Evolutionary conservation across 208 protist genomes (phyloP).

Genomic region (Acanthamoeba castellanii): DNA sequence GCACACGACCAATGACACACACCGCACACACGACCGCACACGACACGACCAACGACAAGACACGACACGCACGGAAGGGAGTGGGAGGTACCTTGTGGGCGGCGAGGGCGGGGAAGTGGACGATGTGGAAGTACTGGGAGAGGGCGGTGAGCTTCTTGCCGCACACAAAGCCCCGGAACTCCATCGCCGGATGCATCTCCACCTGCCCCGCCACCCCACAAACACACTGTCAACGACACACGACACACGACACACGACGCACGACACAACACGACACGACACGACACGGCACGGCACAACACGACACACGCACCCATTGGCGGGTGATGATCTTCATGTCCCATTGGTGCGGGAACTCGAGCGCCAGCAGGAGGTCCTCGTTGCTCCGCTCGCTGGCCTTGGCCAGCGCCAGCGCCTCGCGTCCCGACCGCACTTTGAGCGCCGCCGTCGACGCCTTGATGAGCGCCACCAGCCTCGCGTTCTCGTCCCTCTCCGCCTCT

Average conservation of each 20-base stretch:
- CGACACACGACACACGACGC: too few relatives aligned
- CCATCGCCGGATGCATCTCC: not conserved
- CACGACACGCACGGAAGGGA: too few relatives aligned
- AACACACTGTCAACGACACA: too few relatives aligned
- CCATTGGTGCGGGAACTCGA: not conserved
- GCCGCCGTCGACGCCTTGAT: not conserved
- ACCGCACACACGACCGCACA: too few relatives aligned
- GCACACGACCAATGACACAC: too few relatives aligned
- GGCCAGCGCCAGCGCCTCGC: not conserved
- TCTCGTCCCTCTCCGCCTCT: not conserved
- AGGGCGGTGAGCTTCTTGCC: not conserved
- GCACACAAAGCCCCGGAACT: not conserved
- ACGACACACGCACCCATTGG: not conserved
- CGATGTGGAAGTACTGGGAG: too few relatives aligned
- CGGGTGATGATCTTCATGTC: slow-evolving; percentile 14
- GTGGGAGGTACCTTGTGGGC: too few relatives aligned
- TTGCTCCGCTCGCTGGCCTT: not conserved
- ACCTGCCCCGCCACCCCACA: not conserved
- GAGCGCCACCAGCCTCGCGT: not conserved
- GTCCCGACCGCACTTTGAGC: not conserved
- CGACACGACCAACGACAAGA: too few relatives aligned
- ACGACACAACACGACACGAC: not conserved
- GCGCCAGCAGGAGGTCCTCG: not conserved
- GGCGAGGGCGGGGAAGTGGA: not conserved
- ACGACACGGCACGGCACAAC: too few relatives aligned